phyloP scores from a whole-genome alignment of 2,329 filamentous ascomycete species.

The Botryotinia convoluta region DNA sequence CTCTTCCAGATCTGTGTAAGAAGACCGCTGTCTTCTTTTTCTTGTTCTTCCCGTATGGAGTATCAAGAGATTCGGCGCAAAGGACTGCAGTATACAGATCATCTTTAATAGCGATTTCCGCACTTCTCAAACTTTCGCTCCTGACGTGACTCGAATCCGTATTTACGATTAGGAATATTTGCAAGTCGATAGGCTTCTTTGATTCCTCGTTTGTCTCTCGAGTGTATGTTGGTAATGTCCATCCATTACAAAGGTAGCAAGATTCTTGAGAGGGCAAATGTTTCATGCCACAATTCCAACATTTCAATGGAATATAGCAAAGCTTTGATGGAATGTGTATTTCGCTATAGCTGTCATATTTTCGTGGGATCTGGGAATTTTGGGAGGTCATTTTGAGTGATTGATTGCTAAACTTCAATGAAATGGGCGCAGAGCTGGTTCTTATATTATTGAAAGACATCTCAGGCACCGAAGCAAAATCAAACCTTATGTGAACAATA shows the following conservation, averaged over 20 bases:
- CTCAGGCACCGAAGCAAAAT: background rate
- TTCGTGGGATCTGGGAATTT: background rate
- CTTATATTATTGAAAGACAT: background rate
- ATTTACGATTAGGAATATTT: background rate
- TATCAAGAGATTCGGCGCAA: background rate
- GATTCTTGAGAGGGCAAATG: background rate
- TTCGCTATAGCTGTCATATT: accelerated
- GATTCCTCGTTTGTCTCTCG: accelerated
- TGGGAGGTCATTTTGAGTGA: background rate
- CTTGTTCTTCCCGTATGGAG: accelerated
- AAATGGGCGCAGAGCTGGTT: background rate
- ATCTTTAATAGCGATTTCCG: accelerated
- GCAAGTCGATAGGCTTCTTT: accelerated
- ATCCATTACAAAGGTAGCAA: background rate
- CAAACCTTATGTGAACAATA: background rate
- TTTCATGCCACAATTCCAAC: background rate
- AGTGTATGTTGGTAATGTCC: background rate
- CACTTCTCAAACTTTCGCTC: background rate
- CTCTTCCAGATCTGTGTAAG: background rate
- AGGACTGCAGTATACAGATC: background rate
- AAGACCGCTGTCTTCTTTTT: background rate
- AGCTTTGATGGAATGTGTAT: background rate
- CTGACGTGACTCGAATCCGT: background rate
- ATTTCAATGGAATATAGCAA: background rate
- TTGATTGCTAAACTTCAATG: background rate